Evolutionary conservation across 805 yeast genomes (phyloP).

Genomic region (Suhomyces sp.): DNA sequence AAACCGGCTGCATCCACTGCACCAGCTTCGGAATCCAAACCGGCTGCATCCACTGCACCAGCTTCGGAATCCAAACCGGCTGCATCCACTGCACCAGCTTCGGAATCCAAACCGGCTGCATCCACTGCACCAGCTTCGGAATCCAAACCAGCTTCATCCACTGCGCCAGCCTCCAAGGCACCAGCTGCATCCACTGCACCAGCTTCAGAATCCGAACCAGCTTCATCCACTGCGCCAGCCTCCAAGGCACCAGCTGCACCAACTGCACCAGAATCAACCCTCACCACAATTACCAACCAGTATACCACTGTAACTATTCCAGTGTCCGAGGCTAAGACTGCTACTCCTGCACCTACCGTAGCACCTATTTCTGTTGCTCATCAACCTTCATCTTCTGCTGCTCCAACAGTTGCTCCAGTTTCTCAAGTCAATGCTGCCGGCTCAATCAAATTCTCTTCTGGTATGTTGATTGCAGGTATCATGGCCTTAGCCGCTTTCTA

Average conservation of each 20-base stretch:
- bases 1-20: no score
- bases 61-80: background rate
- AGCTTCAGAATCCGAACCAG: background rate
- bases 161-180: background rate
- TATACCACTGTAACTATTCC: background rate
- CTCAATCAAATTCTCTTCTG: slow-evolving; percentile 6
- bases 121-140: background rate
- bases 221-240: slow-evolving; percentile 2
- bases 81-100: slow-evolving; percentile 2
- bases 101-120: background rate
- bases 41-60: no score
- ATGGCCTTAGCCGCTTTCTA: slow-evolving; percentile 4
- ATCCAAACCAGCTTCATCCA: background rate
- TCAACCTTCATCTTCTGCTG: background rate
- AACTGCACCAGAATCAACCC: slow-evolving; percentile 1
- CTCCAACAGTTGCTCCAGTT: background rate
- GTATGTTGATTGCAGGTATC: slow-evolving; percentile 8
- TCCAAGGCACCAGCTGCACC: background rate
- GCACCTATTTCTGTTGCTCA: background rate
- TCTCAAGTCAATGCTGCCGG: slow-evolving; percentile 6
- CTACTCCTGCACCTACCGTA: slow-evolving; percentile 1
- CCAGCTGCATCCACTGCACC: slow-evolving; percentile 1
- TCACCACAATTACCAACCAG: background rate
- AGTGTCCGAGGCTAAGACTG: background rate
- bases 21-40: no score